Base-by-base conservation (phyloP, 2,329 filamentous ascomycete species). In the Plectosphaerella plurivora region DNA sequence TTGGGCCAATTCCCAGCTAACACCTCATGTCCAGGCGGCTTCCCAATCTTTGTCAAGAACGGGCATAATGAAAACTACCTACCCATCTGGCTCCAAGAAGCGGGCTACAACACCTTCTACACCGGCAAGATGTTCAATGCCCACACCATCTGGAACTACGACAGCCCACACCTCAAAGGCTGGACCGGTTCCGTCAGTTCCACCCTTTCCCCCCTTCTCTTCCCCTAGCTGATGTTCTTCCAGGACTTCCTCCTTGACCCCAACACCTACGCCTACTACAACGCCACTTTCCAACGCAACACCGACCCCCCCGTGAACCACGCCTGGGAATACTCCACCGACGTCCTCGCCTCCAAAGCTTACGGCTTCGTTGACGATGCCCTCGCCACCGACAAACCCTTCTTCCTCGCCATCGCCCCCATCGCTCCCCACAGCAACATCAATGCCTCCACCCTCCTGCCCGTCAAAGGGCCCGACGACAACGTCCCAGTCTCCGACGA, bases 201-300 rank as follows among this genome's bases (percentile, higher is more conserved):
- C 11, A n/a, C 18, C 15, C 15, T 15, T 33, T 2, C 35, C 1
- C 7, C 15, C 1, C 4, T 5, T 10, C 9, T 16, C 16, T 5
- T 4, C 12, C 12, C 8, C 8, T n/a, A 22, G n/a, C 49, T 47
- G 2, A 54, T n/a, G 41, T 5, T 2, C 4, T 15, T 0, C 9
- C 33, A 66, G 66, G 63, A 63, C 57, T 76, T 86, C 57, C 69
- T 87, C 1, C 69, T 88, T 1, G 84, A 89, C 55, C 85, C 86
- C 0, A 79, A 76, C 57, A 89, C 86, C 0, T 89, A 89, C 60
- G 72, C 79, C 25, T 90, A 89, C 61, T 73, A 83, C 24, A 88
- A 89, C 61, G 73, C 81, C 2, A 84, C 78, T 5, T 86, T 83
- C 62, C 79, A 85, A 55, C 74, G 81, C 10, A 85, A 89, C 58